Evolutionary conservation across 495 filamentous ascomycete genomes (phyloP).

Genomic region (Neurospora sp.): DNA sequence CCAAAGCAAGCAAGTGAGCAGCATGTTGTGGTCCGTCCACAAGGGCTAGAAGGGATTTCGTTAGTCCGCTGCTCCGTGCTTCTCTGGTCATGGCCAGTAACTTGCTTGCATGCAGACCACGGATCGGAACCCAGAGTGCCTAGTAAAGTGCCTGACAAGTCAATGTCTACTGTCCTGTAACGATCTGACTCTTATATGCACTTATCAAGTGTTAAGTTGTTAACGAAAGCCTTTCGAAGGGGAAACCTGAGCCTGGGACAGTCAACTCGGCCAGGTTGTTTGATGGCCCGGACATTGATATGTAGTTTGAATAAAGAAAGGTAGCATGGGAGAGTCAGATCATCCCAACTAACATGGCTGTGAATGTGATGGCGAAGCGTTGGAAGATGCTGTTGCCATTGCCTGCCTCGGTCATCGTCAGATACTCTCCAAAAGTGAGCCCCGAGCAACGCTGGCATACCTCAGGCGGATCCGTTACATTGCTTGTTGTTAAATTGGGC

Average conservation of each 20-base stretch:
- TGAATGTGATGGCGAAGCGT: background rate
- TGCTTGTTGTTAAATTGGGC: background rate
- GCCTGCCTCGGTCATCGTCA: background rate
- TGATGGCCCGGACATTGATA: background rate
- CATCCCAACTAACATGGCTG: background rate
- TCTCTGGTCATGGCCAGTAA: background rate
- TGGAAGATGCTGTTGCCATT: background rate
- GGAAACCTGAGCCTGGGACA: background rate
- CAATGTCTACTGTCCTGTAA: background rate
- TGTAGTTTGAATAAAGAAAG: background rate
- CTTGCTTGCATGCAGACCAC: background rate
- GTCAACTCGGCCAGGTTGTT: background rate
- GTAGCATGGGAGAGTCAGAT: background rate
- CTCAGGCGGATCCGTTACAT: background rate
- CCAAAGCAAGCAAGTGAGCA: background rate
- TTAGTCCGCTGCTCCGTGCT: background rate
- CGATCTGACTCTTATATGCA: background rate
- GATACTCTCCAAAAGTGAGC: background rate
- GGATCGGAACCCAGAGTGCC: background rate
- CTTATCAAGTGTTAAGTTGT: background rate
- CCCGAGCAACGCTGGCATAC: background rate
- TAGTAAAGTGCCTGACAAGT: background rate
- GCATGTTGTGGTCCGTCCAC: background rate
- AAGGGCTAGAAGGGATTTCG: background rate
- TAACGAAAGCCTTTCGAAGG: background rate